These are phyloP conservation scores for Durio zibethinus DNA, from an alignment of 345 rosid genomes.

Conservation along the genomic window DNA sequence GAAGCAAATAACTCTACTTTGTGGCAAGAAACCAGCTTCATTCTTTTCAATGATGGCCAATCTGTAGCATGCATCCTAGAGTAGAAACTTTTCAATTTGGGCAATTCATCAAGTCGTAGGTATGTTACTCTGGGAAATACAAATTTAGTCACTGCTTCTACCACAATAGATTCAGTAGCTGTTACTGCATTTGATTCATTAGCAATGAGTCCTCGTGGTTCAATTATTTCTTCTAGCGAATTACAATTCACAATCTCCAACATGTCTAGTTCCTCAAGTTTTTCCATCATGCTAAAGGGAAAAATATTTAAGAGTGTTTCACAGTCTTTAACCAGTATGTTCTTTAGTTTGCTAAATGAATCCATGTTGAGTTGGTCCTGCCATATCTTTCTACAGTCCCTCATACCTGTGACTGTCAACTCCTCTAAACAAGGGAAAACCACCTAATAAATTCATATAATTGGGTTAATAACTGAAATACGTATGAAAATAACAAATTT, in stretches of 20 bases:
- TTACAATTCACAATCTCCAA: neutral
- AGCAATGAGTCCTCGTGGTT: neutral
- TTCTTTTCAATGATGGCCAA: slow-evolving; percentile 8
- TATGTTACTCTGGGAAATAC: neutral
- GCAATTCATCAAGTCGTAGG: neutral
- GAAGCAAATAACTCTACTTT: slow-evolving; percentile 7
- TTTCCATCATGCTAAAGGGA: neutral
- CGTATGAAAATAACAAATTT: neutral
- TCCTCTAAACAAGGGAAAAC: neutral
- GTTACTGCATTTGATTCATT: neutral
- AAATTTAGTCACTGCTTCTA: neutral
- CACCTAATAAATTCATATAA: slow-evolving; percentile 1
- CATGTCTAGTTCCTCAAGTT: neutral
- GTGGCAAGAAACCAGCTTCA: neutral
- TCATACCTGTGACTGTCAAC: neutral
- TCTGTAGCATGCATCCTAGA: slow-evolving; percentile 1
- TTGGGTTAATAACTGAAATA: neutral
- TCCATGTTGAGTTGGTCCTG: neutral
- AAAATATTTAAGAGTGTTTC: neutral
- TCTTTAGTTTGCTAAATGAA: neutral
- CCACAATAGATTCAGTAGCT: neutral
- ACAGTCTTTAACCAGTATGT: neutral
- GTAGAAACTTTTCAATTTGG: slow-evolving; percentile 4
- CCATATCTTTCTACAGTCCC: neutral
- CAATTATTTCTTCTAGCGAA: slow-evolving; percentile 1